Evolutionary conservation across 1,284 basidiomycete species (phyloP), one percentile per base, ranked within the genome.

Genomic region (Fomes fomentarius): DNA sequence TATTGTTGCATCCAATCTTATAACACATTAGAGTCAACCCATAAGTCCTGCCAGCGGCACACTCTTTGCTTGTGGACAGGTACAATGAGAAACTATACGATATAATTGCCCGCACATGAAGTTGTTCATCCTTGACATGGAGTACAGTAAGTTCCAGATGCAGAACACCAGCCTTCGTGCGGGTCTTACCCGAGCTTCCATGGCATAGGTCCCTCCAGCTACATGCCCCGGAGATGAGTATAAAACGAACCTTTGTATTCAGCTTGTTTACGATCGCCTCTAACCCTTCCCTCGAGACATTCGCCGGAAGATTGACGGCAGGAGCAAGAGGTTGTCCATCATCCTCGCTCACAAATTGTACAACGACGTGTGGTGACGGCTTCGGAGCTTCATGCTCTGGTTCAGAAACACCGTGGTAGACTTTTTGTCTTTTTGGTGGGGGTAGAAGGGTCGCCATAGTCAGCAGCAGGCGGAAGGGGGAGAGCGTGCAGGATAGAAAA

Each of bases 331-430:
- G 76, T 56, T 79, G 75, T 0, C 89, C 92, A 71, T 93, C 90
- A 54, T 94, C 89, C 59, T 94, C 91, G 15, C 89, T 89, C 35
- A 94, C 87, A 70, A 97, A 96, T 69, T 96, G 93, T 19, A 96
- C 93, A 15, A 96, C 83, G 56, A 97, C 75, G 58, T 87, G 89
- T 1, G 83, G 81, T 2, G 81, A 80, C 6, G 84, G 80, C 52
- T 77, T 73, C n/a, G 74, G 72, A 3, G 74, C 70, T 57, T 83
- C 82, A 54, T 81, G 80, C 39, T 77, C 80, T 44, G 88, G 88
- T 58, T 84, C 82, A 54, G 84, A 80, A 1, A 86, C 70, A 10
- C 89, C 87, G 65, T 93, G 87, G 67, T 90, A 88, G 21, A 89
- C 78, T 69, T 93, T 93, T 67, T 87, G 82, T 60, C 93, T 80